Evolutionary conservation across 768 basidiomycete species (phyloP), one percentile per base, ranked within the genome.

Genomic region (Lentinus brumalis): DNA sequence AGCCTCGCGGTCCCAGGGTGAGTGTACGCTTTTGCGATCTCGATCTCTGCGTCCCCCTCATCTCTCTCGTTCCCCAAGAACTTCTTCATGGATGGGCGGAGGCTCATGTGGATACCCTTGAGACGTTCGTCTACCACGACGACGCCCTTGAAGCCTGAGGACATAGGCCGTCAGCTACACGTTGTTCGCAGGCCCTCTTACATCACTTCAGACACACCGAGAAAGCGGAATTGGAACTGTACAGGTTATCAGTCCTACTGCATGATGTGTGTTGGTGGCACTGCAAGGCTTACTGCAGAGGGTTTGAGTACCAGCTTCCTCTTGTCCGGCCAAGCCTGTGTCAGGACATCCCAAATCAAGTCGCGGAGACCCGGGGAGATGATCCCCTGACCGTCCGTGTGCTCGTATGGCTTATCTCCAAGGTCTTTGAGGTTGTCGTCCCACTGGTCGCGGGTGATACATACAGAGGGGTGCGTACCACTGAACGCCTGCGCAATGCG

Each of bases 401-500:
- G 86, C 26, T 79, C 61, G 60, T 78, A 78, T 38, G 62, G 71
- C 15, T 77, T 70, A 14, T 26, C 35, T 2, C 65, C 78, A 77
- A 21, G 89, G 74, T 70, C 61, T 7, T 92, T 91, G 0, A 73
- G 35, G 6, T 69, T 40, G 89, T 79, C 52, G 11, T 84, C 80
- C 86, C 91, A 92, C 65, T 94, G 79, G 46, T 77, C 62, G 3
- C 71, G 72, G 11, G 61, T 53, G 53, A 94, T 84, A 30, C 69
- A 71, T 26, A 92, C 83, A 1, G 89, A 89, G 0, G 86, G 82
- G 61, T 89, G 85, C 1, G 93, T 95, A 1, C 87, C 86, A 0
- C 89, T 91, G 69, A 94, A 93, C 0, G 89, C 89, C 74, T 92
- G 92, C 6, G 89, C 86, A 60, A 94, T 76, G 18, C 92, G 83